phyloP scores from a whole-genome alignment of 208 protist genomes.

The Crithidia fasciculata region DNA sequence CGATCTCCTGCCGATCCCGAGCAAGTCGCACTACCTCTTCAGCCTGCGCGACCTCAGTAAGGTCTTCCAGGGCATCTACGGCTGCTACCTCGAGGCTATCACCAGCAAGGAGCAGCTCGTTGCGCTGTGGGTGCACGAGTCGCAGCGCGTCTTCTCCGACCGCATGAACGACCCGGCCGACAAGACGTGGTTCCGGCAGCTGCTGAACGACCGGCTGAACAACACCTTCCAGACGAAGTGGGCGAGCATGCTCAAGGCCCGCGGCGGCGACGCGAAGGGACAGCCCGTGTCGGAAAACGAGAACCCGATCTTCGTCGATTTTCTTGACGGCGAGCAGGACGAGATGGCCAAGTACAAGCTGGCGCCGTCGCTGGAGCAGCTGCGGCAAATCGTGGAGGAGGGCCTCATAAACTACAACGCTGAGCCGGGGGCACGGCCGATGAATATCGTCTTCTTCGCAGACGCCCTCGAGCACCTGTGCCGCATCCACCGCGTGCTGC shows the following conservation, averaged over 20 bases:
- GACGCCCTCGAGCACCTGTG: conserved; percentile 98
- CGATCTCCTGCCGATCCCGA: conserved; percentile 96
- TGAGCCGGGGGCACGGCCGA: conserved; percentile 87
- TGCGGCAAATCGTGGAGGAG: conserved; percentile 94
- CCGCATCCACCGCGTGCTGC: conserved; percentile 97
- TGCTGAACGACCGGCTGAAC: conserved; percentile 93
- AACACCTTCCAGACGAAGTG: conserved; percentile 94
- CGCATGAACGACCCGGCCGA: conserved; percentile 95
- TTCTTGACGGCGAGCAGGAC: conserved; percentile 92
- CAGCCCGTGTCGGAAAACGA: conserved; percentile 67
- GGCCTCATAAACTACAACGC: conserved; percentile 94
- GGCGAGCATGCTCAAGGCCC: conserved; percentile 90
- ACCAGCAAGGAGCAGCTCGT: conserved; percentile 95
- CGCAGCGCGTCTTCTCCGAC: conserved; percentile 97
- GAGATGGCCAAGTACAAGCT: conserved; percentile 96
- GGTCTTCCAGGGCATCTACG: conserved; percentile 97
- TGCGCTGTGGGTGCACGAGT: conserved; percentile 98
- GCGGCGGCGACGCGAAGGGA: conserved; percentile 51
- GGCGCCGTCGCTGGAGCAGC: conserved; percentile 83
- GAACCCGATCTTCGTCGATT: conserved; percentile 95
- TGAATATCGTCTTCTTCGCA: conserved; percentile 98
- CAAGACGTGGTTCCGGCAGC: conserved; percentile 91
- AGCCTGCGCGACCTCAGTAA: conserved; percentile 98
- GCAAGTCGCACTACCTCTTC: conserved; percentile 99
- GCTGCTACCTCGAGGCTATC: conserved; percentile 88